Evolutionary conservation across 1,139 yeast genomes (phyloP), one percentile per base, ranked within the genome.

Genomic region (Zygoascus hellenicus): DNA sequence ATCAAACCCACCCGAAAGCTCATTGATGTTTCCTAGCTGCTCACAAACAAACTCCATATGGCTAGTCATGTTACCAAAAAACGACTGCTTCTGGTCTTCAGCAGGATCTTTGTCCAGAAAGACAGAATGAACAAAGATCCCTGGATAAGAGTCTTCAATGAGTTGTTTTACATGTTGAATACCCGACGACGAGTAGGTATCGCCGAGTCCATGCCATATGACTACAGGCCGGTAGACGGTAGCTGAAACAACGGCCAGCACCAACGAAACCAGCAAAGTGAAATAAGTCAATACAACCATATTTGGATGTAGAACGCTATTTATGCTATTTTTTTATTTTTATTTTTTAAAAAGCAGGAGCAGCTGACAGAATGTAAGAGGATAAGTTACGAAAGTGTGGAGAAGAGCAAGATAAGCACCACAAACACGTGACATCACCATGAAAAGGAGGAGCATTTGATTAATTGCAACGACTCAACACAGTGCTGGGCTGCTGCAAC

Each of bases 201-300:
- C 95, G 0, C 95, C 94, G 58, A 86, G 72, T 0, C 95, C 95
- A 58, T 86, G 95, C 95, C 95, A 86, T 38, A 86, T 59, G 2
- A 86, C 87, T 2, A 85, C 74, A 0, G 90, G 89, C 13, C 60
- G 52, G 37, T 39, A 40, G 11, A 29, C 11, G 9, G 42, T 19
- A 3, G 43, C 19, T 10, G 40, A 11, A 5, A 14, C 33, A n/a
- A 15, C 4, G 7, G 26, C 7, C 4, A 22, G 4, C 7, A 7
- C 7, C 26, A 22, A 22, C 26, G 26, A 22, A 5, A 22, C 26
- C 26, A 22, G 26, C 26, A 22, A 22, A 22, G 26, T 7, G 26
- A 22, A 22, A 22, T 7, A 22, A 7, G 26, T 22, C 26, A 22
- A 7, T 22, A 22, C 26, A 22, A 22, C 26, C 26, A 22, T 22